Percentiles rank a stretch among this genome's conserved stretches.
Evolutionary conservation across 345 rosid genomes (phyloP).

Genomic region (Hibiscus trionum): DNA sequence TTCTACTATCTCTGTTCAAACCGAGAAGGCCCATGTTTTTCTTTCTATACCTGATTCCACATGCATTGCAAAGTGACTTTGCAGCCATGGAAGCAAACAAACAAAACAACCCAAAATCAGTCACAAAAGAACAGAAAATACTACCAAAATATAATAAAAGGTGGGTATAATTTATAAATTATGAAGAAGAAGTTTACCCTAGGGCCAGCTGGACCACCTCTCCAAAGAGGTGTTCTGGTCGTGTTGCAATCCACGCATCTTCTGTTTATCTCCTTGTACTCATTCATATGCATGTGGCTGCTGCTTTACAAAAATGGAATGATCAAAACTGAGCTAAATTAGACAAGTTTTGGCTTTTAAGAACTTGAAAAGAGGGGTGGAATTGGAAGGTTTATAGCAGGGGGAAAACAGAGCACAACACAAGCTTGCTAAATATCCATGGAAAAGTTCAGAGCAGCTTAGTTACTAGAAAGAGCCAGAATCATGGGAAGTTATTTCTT

Average conservation of each 20-base stretch:
- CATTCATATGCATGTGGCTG: conserved; percentile 6
- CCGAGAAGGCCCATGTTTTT: conserved; percentile 38
- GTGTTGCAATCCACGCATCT: conserved; percentile 71
- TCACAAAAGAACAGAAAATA: neutral
- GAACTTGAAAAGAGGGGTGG: neutral
- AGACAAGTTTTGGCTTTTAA: neutral
- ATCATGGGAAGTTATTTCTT: too few species aligned
- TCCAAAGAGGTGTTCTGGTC: conserved; percentile 79
- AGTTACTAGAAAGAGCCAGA: too few species aligned
- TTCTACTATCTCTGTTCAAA: conserved; percentile 17
- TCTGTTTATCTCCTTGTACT: conserved; percentile 10
- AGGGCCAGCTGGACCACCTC: conserved; percentile 85
- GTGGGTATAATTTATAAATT: neutral
- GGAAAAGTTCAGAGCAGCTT: too few species aligned
- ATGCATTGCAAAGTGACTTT: conserved; percentile 84
- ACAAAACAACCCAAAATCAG: neutral
- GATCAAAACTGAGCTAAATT: neutral
- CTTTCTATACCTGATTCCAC: conserved; percentile 85
- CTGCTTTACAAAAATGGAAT: conserved; percentile 2
- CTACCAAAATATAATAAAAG: neutral
- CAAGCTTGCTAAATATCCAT: too few species aligned
- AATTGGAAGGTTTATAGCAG: neutral
- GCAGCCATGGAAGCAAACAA: conserved; percentile 10
- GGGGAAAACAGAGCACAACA: conserved; percentile 3
- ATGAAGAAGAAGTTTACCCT: conserved; percentile 31